Conservation (phyloP, 2,329 filamentous ascomycete genomes). For the Aspergillus sp. region DNA sequence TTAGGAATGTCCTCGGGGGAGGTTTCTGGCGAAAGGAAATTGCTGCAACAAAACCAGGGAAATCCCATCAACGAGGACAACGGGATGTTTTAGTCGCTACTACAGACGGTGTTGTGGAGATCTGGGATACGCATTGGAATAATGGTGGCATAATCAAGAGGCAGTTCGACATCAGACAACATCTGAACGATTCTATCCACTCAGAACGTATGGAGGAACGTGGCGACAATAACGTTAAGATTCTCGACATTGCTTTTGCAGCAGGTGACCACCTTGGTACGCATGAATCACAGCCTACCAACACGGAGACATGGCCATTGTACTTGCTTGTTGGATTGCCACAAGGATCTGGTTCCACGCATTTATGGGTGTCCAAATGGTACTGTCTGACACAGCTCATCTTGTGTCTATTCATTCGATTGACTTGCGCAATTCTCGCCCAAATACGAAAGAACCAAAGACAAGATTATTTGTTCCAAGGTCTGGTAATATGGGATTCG, state of each 20-base stretch:
- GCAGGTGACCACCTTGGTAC: constrained; percentile 11
- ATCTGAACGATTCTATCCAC: constrained; percentile 56
- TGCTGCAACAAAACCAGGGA: constrained; percentile 67
- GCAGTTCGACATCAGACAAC: constrained; percentile 61
- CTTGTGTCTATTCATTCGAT: constrained; percentile 63
- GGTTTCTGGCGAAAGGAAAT: constrained; percentile 67
- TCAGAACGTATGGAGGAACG: constrained; percentile 46
- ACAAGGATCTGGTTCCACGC: constrained; percentile 42
- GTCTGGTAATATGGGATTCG: constrained; percentile 70
- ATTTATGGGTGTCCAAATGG: constrained; percentile 70
- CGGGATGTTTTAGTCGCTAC: constrained; percentile 76
- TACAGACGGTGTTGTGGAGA: constrained; percentile 65
- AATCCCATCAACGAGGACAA: constrained; percentile 66
- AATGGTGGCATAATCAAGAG: constrained; percentile 69
- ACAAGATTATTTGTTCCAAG: constrained; percentile 70
- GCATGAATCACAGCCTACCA: constrained; percentile 42
- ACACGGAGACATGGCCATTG: constrained; percentile 46
- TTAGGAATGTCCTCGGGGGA: constrained; percentile 66
- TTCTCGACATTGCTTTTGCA: constrained; percentile 70
- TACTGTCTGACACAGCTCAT: constrained; percentile 47
- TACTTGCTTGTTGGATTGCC: constrained; percentile 55
- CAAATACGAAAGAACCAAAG: constrained; percentile 34
- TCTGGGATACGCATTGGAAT: constrained; percentile 83
- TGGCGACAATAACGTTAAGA: constrained; percentile 55
- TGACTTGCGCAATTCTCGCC: constrained; percentile 53